These are phyloP conservation scores for Dioscorea zingiberensis DNA, from an alignment of 106 monocot species.

Conservation along the genomic window DNA sequence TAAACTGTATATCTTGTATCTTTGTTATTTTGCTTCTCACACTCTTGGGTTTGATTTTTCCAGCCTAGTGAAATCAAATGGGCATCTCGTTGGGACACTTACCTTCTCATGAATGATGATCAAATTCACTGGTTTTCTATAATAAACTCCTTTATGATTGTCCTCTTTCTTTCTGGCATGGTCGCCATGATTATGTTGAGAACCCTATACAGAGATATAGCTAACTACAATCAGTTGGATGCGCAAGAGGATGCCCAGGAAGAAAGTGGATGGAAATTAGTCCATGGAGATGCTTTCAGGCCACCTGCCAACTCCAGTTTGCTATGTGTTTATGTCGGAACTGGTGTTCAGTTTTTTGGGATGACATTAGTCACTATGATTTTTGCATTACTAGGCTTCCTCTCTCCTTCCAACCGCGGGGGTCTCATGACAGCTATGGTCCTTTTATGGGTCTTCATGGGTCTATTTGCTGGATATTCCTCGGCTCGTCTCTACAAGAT, in stretches of 20 bases:
- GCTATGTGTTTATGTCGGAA: conserved; percentile 48
- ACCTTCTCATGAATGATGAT: conserved; percentile 52
- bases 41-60: neutral
- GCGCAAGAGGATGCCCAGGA: conserved; percentile 53
- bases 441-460: conserved; percentile 57
- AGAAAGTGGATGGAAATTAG: conserved; percentile 59
- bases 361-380: conserved; percentile 59
- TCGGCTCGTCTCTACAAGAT: conserved; percentile 52
- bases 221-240: conserved; percentile 56
- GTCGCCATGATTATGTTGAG: conserved; percentile 65
- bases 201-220: conserved; percentile 51
- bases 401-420: conserved; percentile 49
- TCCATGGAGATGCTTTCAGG: conserved; percentile 57
- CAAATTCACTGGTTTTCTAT: conserved; percentile 69
- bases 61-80: conserved; percentile 53
- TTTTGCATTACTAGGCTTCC: conserved; percentile 46
- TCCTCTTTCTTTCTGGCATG: conserved; percentile 58
- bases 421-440: conserved; percentile 60
- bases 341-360: conserved; percentile 53
- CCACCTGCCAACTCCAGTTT: conserved; percentile 40
- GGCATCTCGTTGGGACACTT: conserved; percentile 61
- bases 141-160: conserved; percentile 56
- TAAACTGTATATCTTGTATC: neutral
- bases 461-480: conserved; percentile 42
- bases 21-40: neutral